Conservation (phyloP, 2,329 filamentous ascomycete species). For the Albifimbria verrucaria region DNA sequence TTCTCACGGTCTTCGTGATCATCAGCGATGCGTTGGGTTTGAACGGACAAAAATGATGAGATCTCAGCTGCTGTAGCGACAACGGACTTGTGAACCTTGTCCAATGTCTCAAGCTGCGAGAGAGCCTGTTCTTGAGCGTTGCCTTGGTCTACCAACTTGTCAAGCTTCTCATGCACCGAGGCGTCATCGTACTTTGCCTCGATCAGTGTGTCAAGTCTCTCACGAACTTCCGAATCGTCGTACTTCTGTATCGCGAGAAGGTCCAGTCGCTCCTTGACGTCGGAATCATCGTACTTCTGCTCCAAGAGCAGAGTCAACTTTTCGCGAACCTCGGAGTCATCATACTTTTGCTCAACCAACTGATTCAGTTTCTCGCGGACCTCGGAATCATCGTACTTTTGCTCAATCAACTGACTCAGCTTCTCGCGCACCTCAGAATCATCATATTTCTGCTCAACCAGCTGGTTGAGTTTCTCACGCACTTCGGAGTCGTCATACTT, state of each 20-base stretch:
- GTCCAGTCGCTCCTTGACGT: slow-evolving; percentile 47
- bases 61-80: slow-evolving; percentile 81
- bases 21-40: slow-evolving; percentile 70
- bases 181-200: slow-evolving; percentile 57
- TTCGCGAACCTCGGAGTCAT: slow-evolving; percentile 21
- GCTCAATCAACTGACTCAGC: slow-evolving; percentile 27
- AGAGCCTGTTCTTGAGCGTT: slow-evolving; percentile 66
- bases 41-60: slow-evolving; percentile 73
- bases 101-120: slow-evolving; percentile 74
- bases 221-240: slow-evolving; percentile 15
- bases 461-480: slow-evolving; percentile 48
- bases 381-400: slow-evolving; percentile 27
- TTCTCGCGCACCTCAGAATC: slow-evolving; percentile 19
- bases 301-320: slow-evolving; percentile 28
- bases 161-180: slow-evolving; percentile 34
- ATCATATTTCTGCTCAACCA: slow-evolving; percentile 26
- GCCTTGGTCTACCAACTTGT: slow-evolving; percentile 58
- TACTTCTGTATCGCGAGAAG: slow-evolving; percentile 27
- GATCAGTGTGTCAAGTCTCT: slow-evolving; percentile 20
- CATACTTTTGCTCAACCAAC: slow-evolving; percentile 22
- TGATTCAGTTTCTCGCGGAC: slow-evolving; percentile 20
- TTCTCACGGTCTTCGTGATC: slow-evolving; percentile 77
- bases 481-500: slow-evolving; percentile 50
- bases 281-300: slow-evolving; percentile 54
- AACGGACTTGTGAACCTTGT: slow-evolving; percentile 86